phyloP scores from a whole-genome alignment of 768 basidiomycete species.

The Pleurotus djamor region DNA sequence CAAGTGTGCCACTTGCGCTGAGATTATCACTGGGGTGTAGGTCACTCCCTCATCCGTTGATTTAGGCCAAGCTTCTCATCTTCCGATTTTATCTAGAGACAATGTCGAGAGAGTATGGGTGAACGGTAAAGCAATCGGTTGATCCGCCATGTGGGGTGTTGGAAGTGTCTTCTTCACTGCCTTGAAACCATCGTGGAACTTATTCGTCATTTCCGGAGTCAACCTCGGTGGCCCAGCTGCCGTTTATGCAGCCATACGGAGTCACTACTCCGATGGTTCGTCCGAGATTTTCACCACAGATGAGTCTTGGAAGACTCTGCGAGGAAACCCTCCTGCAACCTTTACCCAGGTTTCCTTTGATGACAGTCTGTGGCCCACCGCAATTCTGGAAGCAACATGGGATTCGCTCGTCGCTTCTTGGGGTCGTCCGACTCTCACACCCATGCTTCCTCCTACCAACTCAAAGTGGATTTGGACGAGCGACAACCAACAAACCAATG shows the following conservation, averaged over 20 bases:
- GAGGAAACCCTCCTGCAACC: neutral
- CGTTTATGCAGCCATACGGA: neutral
- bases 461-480: conserved; percentile 7
- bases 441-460: neutral
- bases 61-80: neutral
- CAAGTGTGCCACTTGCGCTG: neutral
- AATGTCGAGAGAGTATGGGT: neutral
- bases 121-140: neutral
- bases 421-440: neutral
- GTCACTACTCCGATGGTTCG: neutral
- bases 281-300: neutral
- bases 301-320: neutral
- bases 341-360: neutral
- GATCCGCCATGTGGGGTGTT: neutral
- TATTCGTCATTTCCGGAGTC: neutral
- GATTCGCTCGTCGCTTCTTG: neutral
- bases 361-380: neutral
- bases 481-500: neutral
- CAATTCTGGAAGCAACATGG: neutral
- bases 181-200: neutral
- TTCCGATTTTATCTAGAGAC: neutral
- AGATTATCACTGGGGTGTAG: neutral
- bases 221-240: neutral
- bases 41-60: neutral
- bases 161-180: neutral